Conservation (phyloP, 2,329 filamentous ascomycete genomes). For the Furcasterigmium furcatum region DNA sequence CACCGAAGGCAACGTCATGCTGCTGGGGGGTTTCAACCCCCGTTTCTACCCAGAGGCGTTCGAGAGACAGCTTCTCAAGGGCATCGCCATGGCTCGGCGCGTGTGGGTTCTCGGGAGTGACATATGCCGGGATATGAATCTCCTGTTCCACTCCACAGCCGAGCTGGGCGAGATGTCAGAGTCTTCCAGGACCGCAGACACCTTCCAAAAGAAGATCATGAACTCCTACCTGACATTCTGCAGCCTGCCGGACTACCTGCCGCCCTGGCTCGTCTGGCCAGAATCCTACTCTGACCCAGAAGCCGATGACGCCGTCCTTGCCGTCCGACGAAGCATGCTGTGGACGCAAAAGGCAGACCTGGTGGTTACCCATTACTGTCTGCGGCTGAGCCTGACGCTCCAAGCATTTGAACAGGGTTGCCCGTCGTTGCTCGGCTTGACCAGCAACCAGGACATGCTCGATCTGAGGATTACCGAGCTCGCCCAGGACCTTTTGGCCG, state of each 20-base stretch:
- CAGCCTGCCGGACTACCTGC: slow-evolving; percentile 10
- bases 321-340: slow-evolving; percentile 12
- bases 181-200: not conserved
- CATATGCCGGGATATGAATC: slow-evolving; percentile 6
- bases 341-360: slow-evolving; percentile 37
- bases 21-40: not conserved
- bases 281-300: not conserved
- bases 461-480: slow-evolving; percentile 33
- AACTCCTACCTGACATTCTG: slow-evolving; percentile 18
- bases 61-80: slow-evolving; percentile 1
- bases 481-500: slow-evolving; percentile 35
- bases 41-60: not conserved
- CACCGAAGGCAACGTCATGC: not conserved
- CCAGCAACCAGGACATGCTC: slow-evolving; percentile 4
- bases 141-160: not conserved
- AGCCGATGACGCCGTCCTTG: not conserved
- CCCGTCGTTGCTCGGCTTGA: slow-evolving; percentile 2
- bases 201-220: slow-evolving; percentile 13
- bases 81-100: slow-evolving; percentile 1
- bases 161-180: not conserved
- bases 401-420: not conserved
- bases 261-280: slow-evolving; percentile 5
- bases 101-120: slow-evolving; percentile 6
- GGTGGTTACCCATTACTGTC: slow-evolving; percentile 34
- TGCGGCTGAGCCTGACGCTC: slow-evolving; percentile 31